Percentiles rank a stretch among this genome's conserved stretches.
Conservation (phyloP, 495 filamentous ascomycete genomes). For the Daldinia bambusicola region DNA sequence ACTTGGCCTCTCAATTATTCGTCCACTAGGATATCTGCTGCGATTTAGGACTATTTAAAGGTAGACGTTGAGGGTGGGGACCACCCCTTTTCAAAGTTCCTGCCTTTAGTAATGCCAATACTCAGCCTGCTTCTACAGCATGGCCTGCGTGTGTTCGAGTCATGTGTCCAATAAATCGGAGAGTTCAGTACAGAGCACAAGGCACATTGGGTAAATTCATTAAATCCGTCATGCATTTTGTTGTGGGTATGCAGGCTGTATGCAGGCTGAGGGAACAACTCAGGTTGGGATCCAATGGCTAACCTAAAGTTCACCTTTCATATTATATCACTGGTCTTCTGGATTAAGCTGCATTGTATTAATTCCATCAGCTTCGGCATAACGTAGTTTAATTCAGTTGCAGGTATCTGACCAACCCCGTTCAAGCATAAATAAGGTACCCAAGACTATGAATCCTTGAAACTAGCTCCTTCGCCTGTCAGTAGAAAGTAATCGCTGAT, state of each 20-base stretch:
- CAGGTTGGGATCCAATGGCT: background rate
- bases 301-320: background rate
- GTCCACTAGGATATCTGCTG: background rate
- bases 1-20: background rate
- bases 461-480: background rate
- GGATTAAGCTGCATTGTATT: background rate
- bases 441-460: background rate
- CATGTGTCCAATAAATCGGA: background rate
- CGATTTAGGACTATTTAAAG: background rate
- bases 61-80: background rate
- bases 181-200: background rate
- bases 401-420: background rate
- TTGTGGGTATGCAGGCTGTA: background rate
- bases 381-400: background rate
- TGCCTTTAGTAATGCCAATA: background rate
- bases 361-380: background rate
- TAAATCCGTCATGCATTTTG: background rate
- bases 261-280: background rate
- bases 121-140: background rate
- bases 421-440: background rate
- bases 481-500: constrained; percentile 12
- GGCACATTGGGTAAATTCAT: background rate
- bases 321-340: background rate
- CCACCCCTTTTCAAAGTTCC: background rate
- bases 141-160: background rate